Conservation (phyloP, 805 yeast species). For the Spathaspora boniae region DNA sequence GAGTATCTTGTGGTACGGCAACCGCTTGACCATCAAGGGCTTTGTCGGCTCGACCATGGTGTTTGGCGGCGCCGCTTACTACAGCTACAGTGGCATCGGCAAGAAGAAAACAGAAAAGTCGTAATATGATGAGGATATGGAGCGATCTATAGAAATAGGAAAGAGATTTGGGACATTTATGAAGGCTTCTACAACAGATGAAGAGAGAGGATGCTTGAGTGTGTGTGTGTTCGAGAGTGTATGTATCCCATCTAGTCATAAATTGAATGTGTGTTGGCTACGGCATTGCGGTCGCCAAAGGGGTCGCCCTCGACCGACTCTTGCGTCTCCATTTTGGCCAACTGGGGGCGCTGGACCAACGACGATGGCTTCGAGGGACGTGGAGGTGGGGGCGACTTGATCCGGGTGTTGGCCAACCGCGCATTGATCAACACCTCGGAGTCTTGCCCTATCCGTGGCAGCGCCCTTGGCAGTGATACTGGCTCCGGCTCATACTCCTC, state of each 20-base stretch:
- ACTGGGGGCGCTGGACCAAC: conserved; percentile 1
- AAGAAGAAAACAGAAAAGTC: conserved; percentile 16
- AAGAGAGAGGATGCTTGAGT: background rate
- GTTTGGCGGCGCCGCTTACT: conserved; percentile 47
- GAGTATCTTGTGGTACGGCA: conserved; percentile 53
- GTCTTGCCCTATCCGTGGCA: no score
- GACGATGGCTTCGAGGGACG: conserved; percentile 22
- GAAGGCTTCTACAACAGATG: background rate
- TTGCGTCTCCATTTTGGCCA: conserved; percentile 20
- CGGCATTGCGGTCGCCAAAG: conserved; percentile 34
- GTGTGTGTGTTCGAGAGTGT: conserved; percentile 3
- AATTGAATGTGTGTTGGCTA: conserved; percentile 11
- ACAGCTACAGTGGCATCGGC: conserved; percentile 2
- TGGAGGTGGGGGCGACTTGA: conserved; percentile 26
- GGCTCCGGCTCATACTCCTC: conserved; percentile 17
- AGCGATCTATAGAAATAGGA: background rate
- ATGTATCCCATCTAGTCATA: conserved; percentile 12
- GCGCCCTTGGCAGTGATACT: no score
- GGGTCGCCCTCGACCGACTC: conserved; percentile 29
- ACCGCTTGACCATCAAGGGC: conserved; percentile 34
- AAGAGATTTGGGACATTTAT: background rate
- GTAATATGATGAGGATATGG: no score
- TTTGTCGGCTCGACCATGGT: conserved; percentile 50
- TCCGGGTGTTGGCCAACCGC: conserved; percentile 10
- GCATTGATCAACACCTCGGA: conserved; percentile 9